Base-by-base conservation (phyloP, 2,329 filamentous ascomycete genomes). In the Fusarium anthophilum region DNA sequence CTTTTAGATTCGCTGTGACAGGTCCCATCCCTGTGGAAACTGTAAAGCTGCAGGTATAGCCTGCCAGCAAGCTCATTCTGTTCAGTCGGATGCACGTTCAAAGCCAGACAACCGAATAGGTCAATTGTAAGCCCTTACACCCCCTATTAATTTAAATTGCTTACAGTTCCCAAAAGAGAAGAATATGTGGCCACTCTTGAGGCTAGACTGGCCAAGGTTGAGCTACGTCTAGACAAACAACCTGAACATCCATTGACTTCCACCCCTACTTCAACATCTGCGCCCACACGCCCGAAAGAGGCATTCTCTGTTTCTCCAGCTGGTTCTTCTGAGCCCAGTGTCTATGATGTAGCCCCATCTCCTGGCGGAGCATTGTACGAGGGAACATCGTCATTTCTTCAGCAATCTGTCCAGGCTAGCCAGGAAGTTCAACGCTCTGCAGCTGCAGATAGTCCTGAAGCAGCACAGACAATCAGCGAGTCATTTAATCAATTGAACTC, bases 351-450 rank as follows among this genome's bases (percentile, higher is more conserved):
- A 3, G 38, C 64, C 2, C 54, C 54, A 28, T 55, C 69, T 17
- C 59, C 56, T 2, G 39, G 50, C 0, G 63, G 35, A 28, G 51
- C 37, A 17, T 32, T 75, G 6, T 75, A 75, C 18, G 70, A 75
- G 26, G 73, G 73, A n/a, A 68, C 61, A 6, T 75, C 73, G 6
- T 75, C 73, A 1, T 75, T 75, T 28, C 66, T 69, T 30, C 70
- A 61, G 30, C 73, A 75, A n/a, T 73, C 70, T 15, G 43, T 69
- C 9, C 56, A 62, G 24, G 58, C 73, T 10, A 71, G 63, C 26
- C 41, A 75, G 50, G 72, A 73, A n/a, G 41, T 69, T 26, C 66
- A 73, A 45, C 51, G 48, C 17, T 62, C 70, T 17, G 70, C 62
- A n/a, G 67, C 30, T 18, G 61, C 67, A 12, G 51, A 64, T 9